Conservation (phyloP, 2,329 filamentous ascomycete genomes). For the Chrysoporthe deuterocubensis region DNA sequence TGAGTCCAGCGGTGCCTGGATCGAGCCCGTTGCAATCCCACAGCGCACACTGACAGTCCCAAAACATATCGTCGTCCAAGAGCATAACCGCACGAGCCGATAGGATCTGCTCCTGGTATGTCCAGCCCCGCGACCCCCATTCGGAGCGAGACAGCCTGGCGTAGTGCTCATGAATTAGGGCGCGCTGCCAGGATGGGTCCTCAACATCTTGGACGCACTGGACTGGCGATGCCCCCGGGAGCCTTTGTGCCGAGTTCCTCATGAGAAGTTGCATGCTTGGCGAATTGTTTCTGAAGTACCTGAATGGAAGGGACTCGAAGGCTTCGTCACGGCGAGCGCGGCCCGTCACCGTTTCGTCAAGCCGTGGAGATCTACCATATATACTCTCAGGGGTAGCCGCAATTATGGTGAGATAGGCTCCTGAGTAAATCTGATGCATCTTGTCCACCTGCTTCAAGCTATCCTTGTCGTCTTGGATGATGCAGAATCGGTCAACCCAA, state of each 20-base stretch:
- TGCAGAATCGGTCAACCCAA: constrained; percentile 9
- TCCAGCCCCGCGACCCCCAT: constrained; percentile 9
- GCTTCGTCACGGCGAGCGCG: neutral
- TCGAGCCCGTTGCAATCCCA: neutral
- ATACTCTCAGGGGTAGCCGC: neutral
- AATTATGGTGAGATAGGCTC: constrained; percentile 7
- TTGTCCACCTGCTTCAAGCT: neutral
- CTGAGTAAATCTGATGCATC: constrained; percentile 8
- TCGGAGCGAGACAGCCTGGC: neutral
- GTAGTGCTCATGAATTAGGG: constrained; percentile 1
- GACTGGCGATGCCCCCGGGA: neutral
- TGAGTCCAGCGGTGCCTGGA: neutral
- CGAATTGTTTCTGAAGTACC: neutral
- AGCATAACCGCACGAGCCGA: constrained; percentile 9
- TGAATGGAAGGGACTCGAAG: neutral
- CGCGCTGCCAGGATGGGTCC: neutral
- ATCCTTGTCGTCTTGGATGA: neutral
- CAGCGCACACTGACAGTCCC: constrained; percentile 10
- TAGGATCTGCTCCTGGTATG: constrained; percentile 12
- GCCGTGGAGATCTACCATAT: neutral
- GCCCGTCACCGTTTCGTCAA: too few species aligned
- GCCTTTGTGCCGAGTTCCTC: neutral
- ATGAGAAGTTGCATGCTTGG: neutral
- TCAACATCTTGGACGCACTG: neutral
- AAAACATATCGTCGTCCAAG: constrained; percentile 6